Evolutionary conservation across 2,329 filamentous ascomycete species (phyloP).

Genomic region (Rugonectria rugulosa): DNA sequence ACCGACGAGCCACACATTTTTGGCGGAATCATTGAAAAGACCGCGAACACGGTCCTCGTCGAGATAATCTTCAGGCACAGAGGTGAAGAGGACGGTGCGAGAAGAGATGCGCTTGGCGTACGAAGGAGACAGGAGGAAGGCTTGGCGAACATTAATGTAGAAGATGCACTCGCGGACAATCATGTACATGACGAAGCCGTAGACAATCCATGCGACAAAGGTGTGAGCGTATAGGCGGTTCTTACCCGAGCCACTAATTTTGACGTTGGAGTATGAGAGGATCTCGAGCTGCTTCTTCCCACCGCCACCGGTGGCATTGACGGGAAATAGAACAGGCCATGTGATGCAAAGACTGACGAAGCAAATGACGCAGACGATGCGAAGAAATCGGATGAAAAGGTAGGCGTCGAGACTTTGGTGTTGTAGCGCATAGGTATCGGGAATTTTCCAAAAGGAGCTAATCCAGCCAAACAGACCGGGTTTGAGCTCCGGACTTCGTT

Average conservation of each 20-base stretch:
- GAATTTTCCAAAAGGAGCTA: conserved; percentile 65
- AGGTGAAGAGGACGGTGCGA: conserved; percentile 90
- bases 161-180: conserved; percentile 90
- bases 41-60: conserved; percentile 75
- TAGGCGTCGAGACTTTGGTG: conserved; percentile 91
- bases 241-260: conserved; percentile 59
- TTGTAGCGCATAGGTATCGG: conserved; percentile 81
- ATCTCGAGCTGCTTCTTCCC: conserved; percentile 67
- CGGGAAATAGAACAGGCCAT: conserved; percentile 83
- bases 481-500: conserved; percentile 64
- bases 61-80: conserved; percentile 80
- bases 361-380: conserved; percentile 78
- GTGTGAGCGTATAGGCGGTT: conserved; percentile 81
- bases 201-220: conserved; percentile 83
- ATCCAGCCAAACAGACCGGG: conserved; percentile 70
- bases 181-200: conserved; percentile 87
- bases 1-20: conserved; percentile 83
- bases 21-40: conserved; percentile 81
- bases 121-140: conserved; percentile 85
- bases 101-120: conserved; percentile 88
- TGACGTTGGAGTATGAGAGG: conserved; percentile 49
- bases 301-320: conserved; percentile 83
- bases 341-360: conserved; percentile 82
- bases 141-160: conserved; percentile 93
- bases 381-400: conserved; percentile 85